Conservation (phyloP, 192 early-diverging fungal species). For the Backusella parvicylindrica region DNA sequence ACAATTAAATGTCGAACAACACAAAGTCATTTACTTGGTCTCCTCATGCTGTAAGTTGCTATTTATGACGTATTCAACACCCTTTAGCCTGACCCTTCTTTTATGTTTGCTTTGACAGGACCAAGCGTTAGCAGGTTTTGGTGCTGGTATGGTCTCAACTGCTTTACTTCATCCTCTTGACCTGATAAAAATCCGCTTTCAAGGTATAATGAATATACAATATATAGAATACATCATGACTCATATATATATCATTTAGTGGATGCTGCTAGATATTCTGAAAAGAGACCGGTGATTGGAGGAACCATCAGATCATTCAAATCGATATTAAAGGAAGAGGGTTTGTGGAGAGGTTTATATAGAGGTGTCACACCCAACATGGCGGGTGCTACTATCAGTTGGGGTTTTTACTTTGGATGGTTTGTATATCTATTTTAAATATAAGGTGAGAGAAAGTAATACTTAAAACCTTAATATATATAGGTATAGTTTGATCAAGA, state of each 20-base stretch:
- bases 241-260: constrained; percentile 36
- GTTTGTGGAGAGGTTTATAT: constrained; percentile 74
- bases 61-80: neutral
- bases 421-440: no score
- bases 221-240: neutral
- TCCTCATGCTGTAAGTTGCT: constrained; percentile 11
- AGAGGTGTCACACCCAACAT: constrained; percentile 89
- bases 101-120: constrained; percentile 58
- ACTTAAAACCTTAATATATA: neutral
- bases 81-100: neutral
- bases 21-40: constrained; percentile 14
- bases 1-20: neutral
- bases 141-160: constrained; percentile 82
- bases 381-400: constrained; percentile 85
- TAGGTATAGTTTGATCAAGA: constrained; percentile 64
- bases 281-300: constrained; percentile 51
- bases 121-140: constrained; percentile 87
- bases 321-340: constrained; percentile 55
- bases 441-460: neutral
- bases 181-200: constrained; percentile 88
- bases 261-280: constrained; percentile 35
- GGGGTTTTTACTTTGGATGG: constrained; percentile 98
- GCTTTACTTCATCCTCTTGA: constrained; percentile 88
- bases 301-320: constrained; percentile 65
- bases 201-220: constrained; percentile 48